Base-by-base conservation (phyloP, 1,284 basidiomycete species). In the Sporisorium iseilematis-ciliati region DNA sequence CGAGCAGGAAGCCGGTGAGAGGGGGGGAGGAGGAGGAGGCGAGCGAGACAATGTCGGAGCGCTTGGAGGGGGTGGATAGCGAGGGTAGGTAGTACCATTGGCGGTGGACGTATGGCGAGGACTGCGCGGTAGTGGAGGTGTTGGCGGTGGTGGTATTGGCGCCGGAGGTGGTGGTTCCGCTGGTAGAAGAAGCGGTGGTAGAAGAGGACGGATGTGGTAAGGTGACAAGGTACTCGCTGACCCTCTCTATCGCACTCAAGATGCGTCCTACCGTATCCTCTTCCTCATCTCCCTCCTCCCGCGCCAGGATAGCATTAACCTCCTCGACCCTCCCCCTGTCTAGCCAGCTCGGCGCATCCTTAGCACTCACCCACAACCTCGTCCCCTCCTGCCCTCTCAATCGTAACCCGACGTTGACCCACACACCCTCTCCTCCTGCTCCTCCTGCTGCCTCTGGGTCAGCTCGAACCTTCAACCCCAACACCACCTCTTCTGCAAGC, bases 1-100 rank as follows among this genome's bases (percentile, higher is more conserved):
- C 78, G 4, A 80, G 59, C 7, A 82, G 66, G 42, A 82, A 81
- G 16, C 80, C 80, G 1, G 72, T 73, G 16, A 82, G 64, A 3
- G 60, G 66, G 0, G 67, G 72, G 8, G 26, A 25, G 48, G 52
- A 54, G 23, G 58, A 51, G 29, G 23, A 18, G 33, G 80, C 78
- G 35, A 75, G 70, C 0, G 48, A 10, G 43, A 67, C 65, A n/a
- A 81, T 74, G 55, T 81, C 80, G 29, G 38, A 31, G 2, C 80
- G 61, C 51, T 81, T 81, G 20, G 66, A 66, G 4, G 41, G 40
- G 11, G 76, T 70, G 5, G 64, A 69, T 26, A 81, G 62, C 7
- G 75, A 78, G 16, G 78, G 78, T 16, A 81, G 71, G 62, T 77
- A 77, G 54, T 68, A 72, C 80, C 80, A 81, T 11, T 67, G 64